Evolutionary conservation across 331 rosid genomes (phyloP).

Genomic region (Malus hybrid): DNA sequence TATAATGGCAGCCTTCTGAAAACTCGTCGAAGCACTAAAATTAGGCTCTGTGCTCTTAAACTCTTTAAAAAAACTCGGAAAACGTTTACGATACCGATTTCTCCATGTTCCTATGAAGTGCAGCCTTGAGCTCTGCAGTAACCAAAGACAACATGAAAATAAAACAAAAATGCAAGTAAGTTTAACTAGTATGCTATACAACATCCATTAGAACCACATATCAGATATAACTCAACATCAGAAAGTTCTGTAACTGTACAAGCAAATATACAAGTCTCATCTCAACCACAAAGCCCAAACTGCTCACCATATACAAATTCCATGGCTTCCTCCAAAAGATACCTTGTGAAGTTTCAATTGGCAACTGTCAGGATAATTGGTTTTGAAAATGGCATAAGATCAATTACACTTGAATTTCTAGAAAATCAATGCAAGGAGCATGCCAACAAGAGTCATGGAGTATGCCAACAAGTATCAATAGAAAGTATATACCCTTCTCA

Average conservation of each 20-base stretch:
- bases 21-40: constrained; percentile 17
- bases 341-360: not conserved
- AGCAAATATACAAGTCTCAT: not conserved
- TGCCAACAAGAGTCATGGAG: not conserved
- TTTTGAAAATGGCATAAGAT: not conserved
- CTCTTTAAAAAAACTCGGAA: constrained; percentile 38
- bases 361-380: not conserved
- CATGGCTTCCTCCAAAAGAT: not conserved
- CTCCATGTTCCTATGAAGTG: constrained; percentile 98
- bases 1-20: constrained; percentile 35
- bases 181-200: not conserved
- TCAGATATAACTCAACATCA: not conserved
- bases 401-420: not conserved
- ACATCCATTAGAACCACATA: not conserved
- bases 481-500: not conserved
- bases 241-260: not conserved
- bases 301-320: not conserved
- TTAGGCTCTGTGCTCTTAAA: constrained; percentile 26
- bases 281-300: not conserved
- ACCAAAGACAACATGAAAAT: constrained; percentile 17
- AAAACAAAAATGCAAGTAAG: constrained; percentile 2
- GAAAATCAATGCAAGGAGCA: not conserved
- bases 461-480: not conserved
- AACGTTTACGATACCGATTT: constrained; percentile 74
- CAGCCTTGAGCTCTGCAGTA: constrained; percentile 73